Percentiles rank a stretch among this genome's conserved stretches.
phyloP scores from a whole-genome alignment of 495 filamentous ascomycete species.

The Neurospora cerealis region DNA sequence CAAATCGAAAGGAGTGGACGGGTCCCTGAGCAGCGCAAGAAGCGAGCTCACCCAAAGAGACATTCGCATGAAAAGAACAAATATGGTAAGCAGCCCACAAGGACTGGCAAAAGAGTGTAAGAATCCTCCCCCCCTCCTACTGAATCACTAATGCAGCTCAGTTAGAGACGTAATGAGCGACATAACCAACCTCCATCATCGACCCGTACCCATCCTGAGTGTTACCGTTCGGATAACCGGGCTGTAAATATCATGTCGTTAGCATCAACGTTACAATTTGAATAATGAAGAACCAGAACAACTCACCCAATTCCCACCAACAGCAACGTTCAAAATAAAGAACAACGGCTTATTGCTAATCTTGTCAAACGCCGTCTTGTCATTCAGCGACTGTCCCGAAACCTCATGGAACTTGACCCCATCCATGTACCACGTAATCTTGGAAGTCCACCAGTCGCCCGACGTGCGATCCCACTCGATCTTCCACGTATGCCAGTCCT shows the following conservation, averaged over 20 bases:
- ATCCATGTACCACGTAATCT: constrained; percentile 39
- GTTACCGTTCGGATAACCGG: constrained; percentile 27
- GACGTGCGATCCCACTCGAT: constrained; percentile 33
- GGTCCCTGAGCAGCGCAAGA: not conserved
- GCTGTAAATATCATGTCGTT: constrained; percentile 14
- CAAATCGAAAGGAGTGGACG: not conserved
- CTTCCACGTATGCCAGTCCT: constrained; percentile 39
- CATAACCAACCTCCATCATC: constrained; percentile 40
- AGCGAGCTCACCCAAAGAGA: not conserved
- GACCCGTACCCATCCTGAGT: constrained; percentile 31
- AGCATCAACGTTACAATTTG: not conserved
- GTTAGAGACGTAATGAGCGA: constrained; percentile 24
- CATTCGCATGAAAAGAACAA: not conserved
- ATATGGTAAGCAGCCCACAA: not conserved
- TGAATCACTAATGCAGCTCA: not conserved
- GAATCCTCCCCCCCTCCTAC: not conserved
- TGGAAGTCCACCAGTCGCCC: constrained; percentile 29
- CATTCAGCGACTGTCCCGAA: constrained; percentile 24
- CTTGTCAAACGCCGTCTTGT: constrained; percentile 28
- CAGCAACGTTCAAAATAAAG: constrained; percentile 42
- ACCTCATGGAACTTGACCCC: constrained; percentile 31
- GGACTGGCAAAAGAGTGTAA: not conserved
- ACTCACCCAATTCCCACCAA: constrained; percentile 41
- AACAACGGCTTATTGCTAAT: constrained; percentile 29
- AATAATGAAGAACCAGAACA: not conserved